These are phyloP conservation scores for Aspergillus japonicus DNA, from an alignment of 2,329 filamentous ascomycete species.

Conservation along the genomic window DNA sequence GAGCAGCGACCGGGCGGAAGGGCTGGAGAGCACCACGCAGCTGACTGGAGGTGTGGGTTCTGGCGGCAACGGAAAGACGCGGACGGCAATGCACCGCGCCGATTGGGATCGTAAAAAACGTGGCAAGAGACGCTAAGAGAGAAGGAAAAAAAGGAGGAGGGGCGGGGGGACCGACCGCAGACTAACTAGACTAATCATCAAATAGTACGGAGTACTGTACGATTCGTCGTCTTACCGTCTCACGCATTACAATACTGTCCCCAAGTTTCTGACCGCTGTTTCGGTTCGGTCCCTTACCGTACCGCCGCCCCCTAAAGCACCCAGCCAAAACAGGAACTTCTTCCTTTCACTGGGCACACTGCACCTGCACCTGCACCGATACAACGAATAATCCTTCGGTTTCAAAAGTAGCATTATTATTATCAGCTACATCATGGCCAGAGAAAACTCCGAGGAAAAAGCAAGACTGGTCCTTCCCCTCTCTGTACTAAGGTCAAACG, in stretches of 20 bases:
- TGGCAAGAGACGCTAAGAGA: conserved; percentile 21
- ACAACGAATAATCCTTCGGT: not conserved
- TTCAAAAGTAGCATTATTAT: conserved; percentile 10
- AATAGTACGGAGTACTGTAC: not conserved
- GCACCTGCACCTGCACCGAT: not conserved
- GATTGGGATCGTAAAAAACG: conserved; percentile 33
- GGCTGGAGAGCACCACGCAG: conserved; percentile 18
- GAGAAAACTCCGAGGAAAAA: conserved; percentile 12
- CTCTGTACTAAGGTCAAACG: conserved; percentile 2
- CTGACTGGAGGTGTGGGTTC: conserved; percentile 30
- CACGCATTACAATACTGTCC: not conserved
- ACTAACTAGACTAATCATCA: not conserved
- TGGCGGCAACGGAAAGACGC: conserved; percentile 34
- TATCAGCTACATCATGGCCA: not conserved
- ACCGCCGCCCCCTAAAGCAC: conserved; percentile 3
- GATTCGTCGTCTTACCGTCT: not conserved
- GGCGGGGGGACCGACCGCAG: not conserved
- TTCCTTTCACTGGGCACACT: too few species aligned
- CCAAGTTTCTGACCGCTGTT: conserved; percentile 2
- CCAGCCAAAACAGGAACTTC: not conserved
- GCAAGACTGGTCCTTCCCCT: not conserved
- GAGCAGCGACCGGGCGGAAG: not conserved
- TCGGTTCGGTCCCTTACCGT: not conserved
- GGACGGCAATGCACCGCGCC: conserved; percentile 35
- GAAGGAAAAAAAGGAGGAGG: conserved; percentile 12